phyloP scores from a whole-genome alignment of 371 early-diverging fungal genomes.

The Quaeritorhiza haematococci region DNA sequence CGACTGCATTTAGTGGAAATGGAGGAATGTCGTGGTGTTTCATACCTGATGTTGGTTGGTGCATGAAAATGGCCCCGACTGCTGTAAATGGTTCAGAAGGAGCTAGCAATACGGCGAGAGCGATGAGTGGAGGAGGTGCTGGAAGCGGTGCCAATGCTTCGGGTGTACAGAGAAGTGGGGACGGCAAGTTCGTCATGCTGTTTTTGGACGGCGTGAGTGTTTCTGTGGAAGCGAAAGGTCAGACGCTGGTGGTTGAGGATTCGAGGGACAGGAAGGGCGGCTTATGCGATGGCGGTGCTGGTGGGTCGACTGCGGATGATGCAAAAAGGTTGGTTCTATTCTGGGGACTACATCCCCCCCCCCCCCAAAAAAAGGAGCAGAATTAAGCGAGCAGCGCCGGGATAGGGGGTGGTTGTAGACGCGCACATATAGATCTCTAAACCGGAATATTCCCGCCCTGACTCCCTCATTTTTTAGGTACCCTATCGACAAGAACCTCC shows the following conservation, averaged over 20 bases:
- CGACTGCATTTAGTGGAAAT: neutral
- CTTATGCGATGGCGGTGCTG: neutral
- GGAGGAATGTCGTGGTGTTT: slow-evolving; percentile 3
- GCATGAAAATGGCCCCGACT: too few species aligned
- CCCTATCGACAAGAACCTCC: slow-evolving; percentile 25
- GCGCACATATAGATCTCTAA: neutral
- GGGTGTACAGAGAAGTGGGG: too few species aligned
- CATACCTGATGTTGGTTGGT: slow-evolving; percentile 40
- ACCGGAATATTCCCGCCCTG: neutral
- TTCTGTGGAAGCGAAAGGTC: slow-evolving; percentile 25
- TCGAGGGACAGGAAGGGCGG: neutral
- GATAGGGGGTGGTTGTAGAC: neutral
- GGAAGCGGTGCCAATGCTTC: too few species aligned
- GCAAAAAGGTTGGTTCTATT: neutral
- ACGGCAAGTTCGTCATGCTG: slow-evolving; percentile 34
- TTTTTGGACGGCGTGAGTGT: slow-evolving; percentile 36
- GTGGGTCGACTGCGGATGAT: neutral
- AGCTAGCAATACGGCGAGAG: too few species aligned
- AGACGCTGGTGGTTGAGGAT: slow-evolving; percentile 13
- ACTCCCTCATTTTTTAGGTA: slow-evolving; percentile 19
- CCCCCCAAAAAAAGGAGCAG: neutral
- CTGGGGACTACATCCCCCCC: neutral
- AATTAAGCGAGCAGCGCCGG: neutral
- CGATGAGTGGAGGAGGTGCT: too few species aligned
- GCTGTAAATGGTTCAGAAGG: too few species aligned